A percentile compares a stretch with the other conserved stretches of the same genome.
Conservation (phyloP, 1,284 basidiomycete species). For the Meira nashicola region DNA sequence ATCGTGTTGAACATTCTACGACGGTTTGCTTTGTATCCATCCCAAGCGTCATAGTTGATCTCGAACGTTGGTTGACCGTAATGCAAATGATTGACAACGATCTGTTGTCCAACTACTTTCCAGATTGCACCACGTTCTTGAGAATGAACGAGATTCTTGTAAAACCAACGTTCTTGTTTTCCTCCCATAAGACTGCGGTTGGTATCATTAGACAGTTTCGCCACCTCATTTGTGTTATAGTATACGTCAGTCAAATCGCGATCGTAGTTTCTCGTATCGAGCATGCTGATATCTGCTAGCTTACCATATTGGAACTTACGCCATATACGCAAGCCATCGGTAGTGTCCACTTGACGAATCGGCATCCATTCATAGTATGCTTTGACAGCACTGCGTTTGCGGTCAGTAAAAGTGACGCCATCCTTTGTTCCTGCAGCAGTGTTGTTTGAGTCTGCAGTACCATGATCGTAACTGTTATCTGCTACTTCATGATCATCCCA, state of each 20-base stretch:
- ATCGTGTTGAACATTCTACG: constrained; percentile 62
- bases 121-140: constrained; percentile 57
- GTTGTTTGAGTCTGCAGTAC: constrained; percentile 64
- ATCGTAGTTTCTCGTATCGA: constrained; percentile 67
- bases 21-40: constrained; percentile 63
- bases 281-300: constrained; percentile 51
- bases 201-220: constrained; percentile 31
- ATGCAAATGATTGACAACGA: constrained; percentile 28
- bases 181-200: constrained; percentile 57
- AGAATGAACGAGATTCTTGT: constrained; percentile 58
- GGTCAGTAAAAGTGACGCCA: constrained; percentile 59
- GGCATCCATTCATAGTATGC: constrained; percentile 71
- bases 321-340: constrained; percentile 65
- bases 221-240: constrained; percentile 58
- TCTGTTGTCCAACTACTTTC: constrained; percentile 60
- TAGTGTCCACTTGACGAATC: constrained; percentile 62
- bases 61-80: constrained; percentile 52
- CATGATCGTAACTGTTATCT: constrained; percentile 64
- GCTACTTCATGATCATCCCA: constrained; percentile 65
- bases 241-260: constrained; percentile 60
- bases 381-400: constrained; percentile 63
- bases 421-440: constrained; percentile 56
- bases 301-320: constrained; percentile 57
- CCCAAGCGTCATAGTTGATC: constrained; percentile 63
- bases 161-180: constrained; percentile 64